phyloP scores from a whole-genome alignment of 2,329 filamentous ascomycete species.

The Blumeria hordei region DNA sequence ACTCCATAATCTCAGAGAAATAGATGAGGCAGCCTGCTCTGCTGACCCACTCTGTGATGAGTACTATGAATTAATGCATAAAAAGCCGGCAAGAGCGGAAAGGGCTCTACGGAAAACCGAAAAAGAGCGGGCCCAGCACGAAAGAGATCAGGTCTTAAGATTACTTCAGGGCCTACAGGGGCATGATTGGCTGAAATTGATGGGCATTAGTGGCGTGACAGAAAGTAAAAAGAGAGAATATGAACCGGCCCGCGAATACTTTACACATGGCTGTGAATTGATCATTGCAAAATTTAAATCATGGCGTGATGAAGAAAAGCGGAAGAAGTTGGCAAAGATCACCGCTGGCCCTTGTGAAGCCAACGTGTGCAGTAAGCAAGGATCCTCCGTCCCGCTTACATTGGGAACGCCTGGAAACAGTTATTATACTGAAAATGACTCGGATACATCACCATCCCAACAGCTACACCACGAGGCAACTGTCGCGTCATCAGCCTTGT shows the following conservation, averaged over 20 bases:
- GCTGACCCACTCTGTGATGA: conserved; percentile 32
- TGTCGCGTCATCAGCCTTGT: conserved; percentile 8
- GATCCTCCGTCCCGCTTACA: conserved; percentile 53
- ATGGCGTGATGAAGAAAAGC: conserved; percentile 80
- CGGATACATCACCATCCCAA: conserved; percentile 47
- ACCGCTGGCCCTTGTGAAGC: conserved; percentile 22
- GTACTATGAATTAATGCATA: conserved; percentile 29
- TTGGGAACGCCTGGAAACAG: conserved; percentile 7
- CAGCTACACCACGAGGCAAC: conserved; percentile 30
- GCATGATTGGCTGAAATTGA: conserved; percentile 75
- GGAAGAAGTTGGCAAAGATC: conserved; percentile 53
- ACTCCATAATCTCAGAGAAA: conserved; percentile 26
- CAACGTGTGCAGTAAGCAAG: conserved; percentile 21
- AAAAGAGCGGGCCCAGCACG: conserved; percentile 39
- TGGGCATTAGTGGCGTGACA: conserved; percentile 63
- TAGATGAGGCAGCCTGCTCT: conserved; percentile 14
- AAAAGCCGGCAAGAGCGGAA: conserved; percentile 33
- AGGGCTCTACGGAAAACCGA: conserved; percentile 38
- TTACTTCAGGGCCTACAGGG: conserved; percentile 64
- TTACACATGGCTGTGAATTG: conserved; percentile 57
- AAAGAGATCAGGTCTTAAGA: conserved; percentile 38
- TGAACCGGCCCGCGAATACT: conserved; percentile 63
- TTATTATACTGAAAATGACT: conserved; percentile 19
- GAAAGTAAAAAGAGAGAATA: conserved; percentile 71
- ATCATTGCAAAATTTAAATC: conserved; percentile 69